Conservation (phyloP, 2,329 filamentous ascomycete species). For the Exophiala sp. region DNA sequence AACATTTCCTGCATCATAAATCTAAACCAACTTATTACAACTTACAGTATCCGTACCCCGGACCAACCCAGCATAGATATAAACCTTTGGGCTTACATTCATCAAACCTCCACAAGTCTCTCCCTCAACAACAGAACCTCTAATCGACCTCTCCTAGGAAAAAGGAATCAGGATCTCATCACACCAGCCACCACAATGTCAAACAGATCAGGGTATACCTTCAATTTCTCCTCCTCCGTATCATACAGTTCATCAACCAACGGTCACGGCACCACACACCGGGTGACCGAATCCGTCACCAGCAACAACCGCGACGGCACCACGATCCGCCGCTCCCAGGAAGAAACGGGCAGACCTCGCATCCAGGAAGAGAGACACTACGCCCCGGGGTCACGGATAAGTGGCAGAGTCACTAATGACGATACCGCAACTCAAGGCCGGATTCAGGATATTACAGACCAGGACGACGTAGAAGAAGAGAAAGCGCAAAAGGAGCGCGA, state of each 20-base stretch:
- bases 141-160: too few relatives aligned
- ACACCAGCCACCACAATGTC: too few relatives aligned
- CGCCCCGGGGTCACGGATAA: background rate
- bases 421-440: background rate
- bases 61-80: too few relatives aligned
- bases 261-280: background rate
- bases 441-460: constrained; percentile 19
- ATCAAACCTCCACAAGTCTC: too few relatives aligned
- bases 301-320: constrained; percentile 20
- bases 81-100: too few relatives aligned
- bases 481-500: constrained; percentile 41
- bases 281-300: constrained; percentile 13
- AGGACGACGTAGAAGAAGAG: constrained; percentile 17
- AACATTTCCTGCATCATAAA: too few relatives aligned
- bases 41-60: too few relatives aligned
- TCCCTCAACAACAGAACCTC: too few relatives aligned
- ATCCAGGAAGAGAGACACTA: constrained; percentile 13
- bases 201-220: background rate
- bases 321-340: constrained; percentile 11
- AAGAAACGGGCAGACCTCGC: constrained; percentile 14
- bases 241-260: background rate
- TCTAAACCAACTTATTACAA: too few relatives aligned
- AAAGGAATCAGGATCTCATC: too few relatives aligned
- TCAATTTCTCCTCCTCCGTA: constrained; percentile 6
- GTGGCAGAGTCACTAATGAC: background rate